Evolutionary conservation across 768 basidiomycete genomes (phyloP), one percentile per base, ranked within the genome.

Genomic region (Sporobolomyces pararoseus): DNA sequence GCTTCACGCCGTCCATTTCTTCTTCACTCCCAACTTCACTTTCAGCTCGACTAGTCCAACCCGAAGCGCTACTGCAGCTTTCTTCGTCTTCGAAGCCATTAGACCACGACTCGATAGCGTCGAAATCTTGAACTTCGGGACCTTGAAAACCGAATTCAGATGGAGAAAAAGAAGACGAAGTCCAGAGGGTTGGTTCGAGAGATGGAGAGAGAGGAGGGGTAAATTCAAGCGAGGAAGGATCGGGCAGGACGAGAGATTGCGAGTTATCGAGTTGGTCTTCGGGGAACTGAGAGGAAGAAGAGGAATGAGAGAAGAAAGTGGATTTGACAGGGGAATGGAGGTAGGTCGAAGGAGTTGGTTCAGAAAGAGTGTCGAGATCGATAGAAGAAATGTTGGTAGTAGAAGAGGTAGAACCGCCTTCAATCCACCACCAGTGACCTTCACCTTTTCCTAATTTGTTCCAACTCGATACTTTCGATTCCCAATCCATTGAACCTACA

Each of bases 341-440:
- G 16, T 44, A 59, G 42, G 29, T 23, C 14, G 39, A 46, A 14
- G 58, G 58, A 29, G 42, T 13, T 2, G 27, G n/a, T 19, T n/a
- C 64, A 3, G 64, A 46, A 16, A 39, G 23, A 16, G 44, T 34
- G 27, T 50, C 47, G 53, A 37, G 23, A 44, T 16, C 55, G 65
- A 39, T 23, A 62, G n/a, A 31, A 32, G 7, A 4, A 9, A 32
- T 19, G 13, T 25, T 12, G 19, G 23, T 60, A 25, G 44, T n/a
- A n/a, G n/a, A n/a, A n/a, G n/a, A 42, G 17, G 39, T 17, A 19
- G 5, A 5, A 23, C 59, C 59, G 10, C 63, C 68, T 25, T 32
- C 12, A 27, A 70, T 37, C 59, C 64, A 61, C 69, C 69, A 70
- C 69, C 69, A 70, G 2, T 21, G 29, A 1, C 64, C 64, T 39